A percentile compares a stretch with the other conserved stretches of the same genome.
Evolutionary conservation across 2,329 filamentous ascomycete species (phyloP).

Genomic region (Juglanconis oblonga): DNA sequence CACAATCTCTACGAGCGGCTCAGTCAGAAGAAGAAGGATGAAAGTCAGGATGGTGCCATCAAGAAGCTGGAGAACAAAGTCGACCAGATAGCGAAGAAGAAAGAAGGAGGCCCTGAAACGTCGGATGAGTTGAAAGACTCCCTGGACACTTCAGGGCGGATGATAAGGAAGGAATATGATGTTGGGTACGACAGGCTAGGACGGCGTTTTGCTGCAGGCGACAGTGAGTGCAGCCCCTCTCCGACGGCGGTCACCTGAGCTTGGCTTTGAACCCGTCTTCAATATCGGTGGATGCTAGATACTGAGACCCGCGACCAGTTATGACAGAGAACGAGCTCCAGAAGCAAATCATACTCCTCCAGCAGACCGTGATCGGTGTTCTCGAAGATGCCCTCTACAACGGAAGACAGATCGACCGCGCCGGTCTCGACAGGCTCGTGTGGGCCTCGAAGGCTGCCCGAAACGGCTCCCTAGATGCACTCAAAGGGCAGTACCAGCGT

Average conservation of each 20-base stretch:
- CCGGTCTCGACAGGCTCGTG: slow-evolving; percentile 26
- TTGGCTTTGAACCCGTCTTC: neutral
- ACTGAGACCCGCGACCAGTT: slow-evolving; percentile 12
- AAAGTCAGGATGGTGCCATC: slow-evolving; percentile 31
- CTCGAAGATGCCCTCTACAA: slow-evolving; percentile 34
- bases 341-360: slow-evolving; percentile 34
- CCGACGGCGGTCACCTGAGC: neutral
- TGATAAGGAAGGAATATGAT: slow-evolving; percentile 34
- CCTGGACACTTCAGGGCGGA: slow-evolving; percentile 28
- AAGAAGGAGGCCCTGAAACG: slow-evolving; percentile 7
- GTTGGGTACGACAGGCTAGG: slow-evolving; percentile 29
- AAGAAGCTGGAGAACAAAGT: slow-evolving; percentile 27
- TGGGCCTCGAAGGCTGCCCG: slow-evolving; percentile 33
- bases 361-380: slow-evolving; percentile 35
- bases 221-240: slow-evolving; percentile 22
- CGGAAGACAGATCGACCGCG: slow-evolving; percentile 26
- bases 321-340: slow-evolving; percentile 34
- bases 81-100: slow-evolving; percentile 20
- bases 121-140: slow-evolving; percentile 27
- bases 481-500: slow-evolving; percentile 32
- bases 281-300: neutral
- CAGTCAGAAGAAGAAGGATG: slow-evolving; percentile 31
- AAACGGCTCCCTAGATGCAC: slow-evolving; percentile 32
- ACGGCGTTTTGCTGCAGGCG: slow-evolving; percentile 33
- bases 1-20: slow-evolving; percentile 36